phyloP scores from a whole-genome alignment of 1,139 yeast species.

The Yamadazyma sp. region DNA sequence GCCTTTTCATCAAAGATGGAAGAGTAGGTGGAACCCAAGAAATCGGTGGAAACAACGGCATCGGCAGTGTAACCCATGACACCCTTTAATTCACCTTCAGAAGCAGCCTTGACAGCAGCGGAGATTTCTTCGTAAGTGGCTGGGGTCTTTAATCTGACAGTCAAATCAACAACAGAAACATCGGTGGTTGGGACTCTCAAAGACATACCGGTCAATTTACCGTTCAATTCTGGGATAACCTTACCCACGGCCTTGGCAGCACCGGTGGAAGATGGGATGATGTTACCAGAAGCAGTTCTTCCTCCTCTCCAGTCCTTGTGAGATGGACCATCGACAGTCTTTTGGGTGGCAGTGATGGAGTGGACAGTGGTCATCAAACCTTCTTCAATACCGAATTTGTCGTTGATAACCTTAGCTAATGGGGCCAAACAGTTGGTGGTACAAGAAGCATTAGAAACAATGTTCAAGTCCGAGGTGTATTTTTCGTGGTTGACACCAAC shows the following conservation, averaged over 20 bases:
- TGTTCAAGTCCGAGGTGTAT: constrained; percentile 68
- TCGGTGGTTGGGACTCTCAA: constrained; percentile 87
- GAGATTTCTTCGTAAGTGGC: constrained; percentile 77
- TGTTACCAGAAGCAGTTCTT: constrained; percentile 88
- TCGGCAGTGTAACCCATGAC: constrained; percentile 82
- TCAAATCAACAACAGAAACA: constrained; percentile 62
- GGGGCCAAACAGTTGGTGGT: constrained; percentile 92
- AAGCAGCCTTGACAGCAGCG: constrained; percentile 66
- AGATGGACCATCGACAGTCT: constrained; percentile 90
- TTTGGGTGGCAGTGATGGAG: constrained; percentile 89
- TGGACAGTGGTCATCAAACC: constrained; percentile 91
- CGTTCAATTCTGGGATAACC: constrained; percentile 85
- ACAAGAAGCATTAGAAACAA: constrained; percentile 85
- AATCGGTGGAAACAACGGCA: constrained; percentile 83
- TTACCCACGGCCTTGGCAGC: constrained; percentile 93
- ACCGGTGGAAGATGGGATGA: constrained; percentile 88
- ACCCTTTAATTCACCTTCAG: constrained; percentile 73
- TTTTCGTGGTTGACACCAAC: constrained; percentile 77
- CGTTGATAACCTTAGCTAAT: constrained; percentile 80
- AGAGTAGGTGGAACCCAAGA: constrained; percentile 75
- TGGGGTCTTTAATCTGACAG: constrained; percentile 60
- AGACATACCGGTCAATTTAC: constrained; percentile 87
- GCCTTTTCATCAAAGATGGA: constrained; percentile 85
- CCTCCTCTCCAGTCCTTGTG: constrained; percentile 96
- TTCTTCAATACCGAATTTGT: constrained; percentile 77